A percentile compares a stretch with the other conserved stretches of the same genome.
phyloP scores from a whole-genome alignment of 2,329 filamentous ascomycete species.

The Colletotrichum tropicale region DNA sequence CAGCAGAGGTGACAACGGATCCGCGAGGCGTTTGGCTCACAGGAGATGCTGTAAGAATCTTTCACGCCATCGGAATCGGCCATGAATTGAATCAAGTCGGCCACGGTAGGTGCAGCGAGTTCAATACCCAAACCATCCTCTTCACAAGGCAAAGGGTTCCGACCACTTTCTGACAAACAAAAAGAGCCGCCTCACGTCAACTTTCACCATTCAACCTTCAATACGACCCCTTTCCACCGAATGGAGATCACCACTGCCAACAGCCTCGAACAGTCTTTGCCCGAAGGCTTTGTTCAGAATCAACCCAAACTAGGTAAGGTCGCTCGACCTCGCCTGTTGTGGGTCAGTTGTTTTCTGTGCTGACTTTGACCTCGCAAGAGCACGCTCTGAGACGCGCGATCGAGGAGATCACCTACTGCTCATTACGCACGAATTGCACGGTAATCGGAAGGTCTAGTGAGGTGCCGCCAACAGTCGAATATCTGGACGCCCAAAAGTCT shows the following conservation, averaged over 20 bases:
- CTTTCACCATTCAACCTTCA: neutral
- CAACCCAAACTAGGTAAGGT: neutral
- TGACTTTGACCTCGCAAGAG: neutral
- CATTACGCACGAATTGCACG: neutral
- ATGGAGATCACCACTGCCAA: neutral
- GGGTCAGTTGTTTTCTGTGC: neutral
- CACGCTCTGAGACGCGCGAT: neutral
- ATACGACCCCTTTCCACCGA: neutral
- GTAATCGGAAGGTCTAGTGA: neutral
- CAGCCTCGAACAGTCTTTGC: neutral
- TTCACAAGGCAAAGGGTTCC: too few relatives aligned
- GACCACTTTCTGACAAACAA: neutral
- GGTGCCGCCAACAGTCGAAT: neutral
- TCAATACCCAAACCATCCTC: fast-evolving
- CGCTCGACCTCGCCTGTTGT: too few relatives aligned
- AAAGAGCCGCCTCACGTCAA: neutral
- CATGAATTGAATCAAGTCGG: neutral
- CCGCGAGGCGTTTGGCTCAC: neutral
- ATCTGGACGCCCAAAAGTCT: neutral
- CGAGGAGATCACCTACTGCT: neutral
- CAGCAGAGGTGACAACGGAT: neutral
- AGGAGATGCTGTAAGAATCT: neutral
- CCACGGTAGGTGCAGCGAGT: neutral
- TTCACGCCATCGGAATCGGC: neutral
- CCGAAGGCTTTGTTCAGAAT: neutral